Evolutionary conservation across 2,329 filamentous ascomycete species (phyloP).

Genomic region (Hypoxylon sp.): DNA sequence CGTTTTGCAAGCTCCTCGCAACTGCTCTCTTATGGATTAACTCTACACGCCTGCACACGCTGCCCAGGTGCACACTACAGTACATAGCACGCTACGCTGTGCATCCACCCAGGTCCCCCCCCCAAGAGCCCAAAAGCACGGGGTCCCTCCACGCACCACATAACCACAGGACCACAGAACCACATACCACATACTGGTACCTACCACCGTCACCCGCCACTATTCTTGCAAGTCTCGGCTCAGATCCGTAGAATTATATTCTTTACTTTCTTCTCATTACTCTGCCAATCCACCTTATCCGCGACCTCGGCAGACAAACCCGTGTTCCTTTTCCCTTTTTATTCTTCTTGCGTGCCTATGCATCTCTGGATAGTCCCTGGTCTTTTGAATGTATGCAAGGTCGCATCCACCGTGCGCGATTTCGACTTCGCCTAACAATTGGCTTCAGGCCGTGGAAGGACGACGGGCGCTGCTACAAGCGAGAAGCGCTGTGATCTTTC

Average conservation of each 20-base stretch:
- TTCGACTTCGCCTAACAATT: slow-evolving; percentile 45
- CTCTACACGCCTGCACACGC: slow-evolving; percentile 2
- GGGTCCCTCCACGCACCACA: slow-evolving; percentile 20
- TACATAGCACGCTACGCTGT: not conserved
- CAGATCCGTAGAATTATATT: slow-evolving; percentile 43
- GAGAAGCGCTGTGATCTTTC: slow-evolving; percentile 29
- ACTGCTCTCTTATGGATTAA: slow-evolving; percentile 23
- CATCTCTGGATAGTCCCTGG: slow-evolving; percentile 38
- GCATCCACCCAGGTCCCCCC: not conserved
- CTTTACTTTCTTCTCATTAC: slow-evolving; percentile 24
- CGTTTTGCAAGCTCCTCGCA: slow-evolving; percentile 36
- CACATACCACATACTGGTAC: slow-evolving; percentile 28
- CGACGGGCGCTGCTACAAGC: slow-evolving; percentile 35
- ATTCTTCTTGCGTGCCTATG: slow-evolving; percentile 25
- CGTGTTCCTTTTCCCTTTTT: slow-evolving; percentile 9
- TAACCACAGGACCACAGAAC: slow-evolving; percentile 1
- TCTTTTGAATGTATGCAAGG: slow-evolving; percentile 47
- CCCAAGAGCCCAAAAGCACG: slow-evolving; percentile 22
- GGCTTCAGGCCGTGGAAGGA: slow-evolving; percentile 38
- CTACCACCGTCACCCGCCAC: slow-evolving; percentile 28
- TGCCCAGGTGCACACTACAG: not conserved
- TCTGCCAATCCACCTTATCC: slow-evolving; percentile 3
- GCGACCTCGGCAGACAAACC: slow-evolving; percentile 20
- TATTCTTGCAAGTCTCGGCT: slow-evolving; percentile 42
- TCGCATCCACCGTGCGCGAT: slow-evolving; percentile 44